Base-by-base conservation (phyloP, 1,284 basidiomycete species). In the Leccinum subspadiceum region DNA sequence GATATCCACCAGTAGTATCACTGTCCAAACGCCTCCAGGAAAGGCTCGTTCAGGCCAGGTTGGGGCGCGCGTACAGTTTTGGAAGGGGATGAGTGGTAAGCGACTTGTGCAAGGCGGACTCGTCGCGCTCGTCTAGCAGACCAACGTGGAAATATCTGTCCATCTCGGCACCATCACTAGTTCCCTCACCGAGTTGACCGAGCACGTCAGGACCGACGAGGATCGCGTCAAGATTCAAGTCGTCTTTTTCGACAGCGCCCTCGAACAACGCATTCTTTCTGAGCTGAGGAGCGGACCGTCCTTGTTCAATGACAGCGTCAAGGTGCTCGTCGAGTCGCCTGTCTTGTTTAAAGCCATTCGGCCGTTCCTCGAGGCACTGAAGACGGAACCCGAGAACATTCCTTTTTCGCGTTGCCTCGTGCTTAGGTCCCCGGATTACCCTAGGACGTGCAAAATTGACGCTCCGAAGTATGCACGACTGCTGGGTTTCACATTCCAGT, bases 321-420 rank as follows among this genome's bases (percentile, higher is more conserved):
- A 65, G 52, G 51, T 86, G 3, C 73, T 87, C 8, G 70, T 87
- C n/a, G 87, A 89, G 62, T 77, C 80, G 0, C 78, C 82, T 0
- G 79, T 87, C 46, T 77, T 89, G 77, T 87, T 81, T 58, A 85
- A 86, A 59, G 74, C 84, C 0, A 79, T 86, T 35, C 76, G 83
- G 3, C 87, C 87, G 0, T 88, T 88, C 70, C 75, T 89, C 8
- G 77, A 85, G 53, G 78, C 82, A 0, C 74, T 89, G 13, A 73
- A 74, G 56, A 70, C 72, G 0, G 81, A 82, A 50, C 84, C 87
- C 0, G 78, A 80, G 51, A 68, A 71, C 0, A 59, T 89, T 1
- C 86, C 86, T 0, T 85, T 89, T 64, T 65, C 74, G 0, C 71
- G 73, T 24, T 86, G 86, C 65, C 76, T 89, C 12, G 75, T 75